phyloP scores from a whole-genome alignment of 192 early-diverging fungal genomes.

The Coemansia javaensis region DNA sequence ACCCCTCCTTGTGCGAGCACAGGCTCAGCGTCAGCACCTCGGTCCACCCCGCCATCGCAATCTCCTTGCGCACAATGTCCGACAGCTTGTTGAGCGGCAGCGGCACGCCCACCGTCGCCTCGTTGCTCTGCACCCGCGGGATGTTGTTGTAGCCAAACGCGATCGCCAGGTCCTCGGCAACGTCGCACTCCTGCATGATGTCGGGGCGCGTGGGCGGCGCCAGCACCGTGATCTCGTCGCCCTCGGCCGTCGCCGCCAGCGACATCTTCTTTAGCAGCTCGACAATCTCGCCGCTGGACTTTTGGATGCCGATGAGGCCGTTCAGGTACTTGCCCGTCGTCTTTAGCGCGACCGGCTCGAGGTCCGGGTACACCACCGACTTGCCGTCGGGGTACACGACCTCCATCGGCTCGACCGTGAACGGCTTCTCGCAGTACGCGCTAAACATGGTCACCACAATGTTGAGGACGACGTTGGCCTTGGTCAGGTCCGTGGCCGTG shows the following conservation, averaged over 20 bases:
- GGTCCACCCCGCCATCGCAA: constrained; percentile 87
- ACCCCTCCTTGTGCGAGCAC: constrained; percentile 99
- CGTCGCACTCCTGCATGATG: constrained; percentile 93
- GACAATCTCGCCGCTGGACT: constrained; percentile 66
- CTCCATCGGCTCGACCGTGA: constrained; percentile 92
- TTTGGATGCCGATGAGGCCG: constrained; percentile 69
- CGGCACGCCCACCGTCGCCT: constrained; percentile 79
- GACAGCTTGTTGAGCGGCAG: constrained; percentile 91
- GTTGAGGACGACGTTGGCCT: constrained; percentile 90
- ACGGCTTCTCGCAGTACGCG: constrained; percentile 82
- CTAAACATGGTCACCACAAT: constrained; percentile 96
- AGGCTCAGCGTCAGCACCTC: constrained; percentile 91
- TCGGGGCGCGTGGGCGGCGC: constrained; percentile 90
- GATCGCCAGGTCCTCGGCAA: constrained; percentile 97
- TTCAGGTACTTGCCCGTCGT: constrained; percentile 88
- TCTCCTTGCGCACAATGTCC: constrained; percentile 77
- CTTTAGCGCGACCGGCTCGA: constrained; percentile 61
- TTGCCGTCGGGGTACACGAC: constrained; percentile 80
- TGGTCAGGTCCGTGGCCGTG: constrained; percentile 94
- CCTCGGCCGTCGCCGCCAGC: constrained; percentile 57
- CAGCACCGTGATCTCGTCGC: constrained; percentile 59
- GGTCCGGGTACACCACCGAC: constrained; percentile 64
- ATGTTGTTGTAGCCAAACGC: constrained; percentile 97
- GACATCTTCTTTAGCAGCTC: constrained; percentile 83
- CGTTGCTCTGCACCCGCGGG: constrained; percentile 69